Evolutionary conservation across 208 protist species (phyloP).

Genomic region (Leishmania lainsoni): DNA sequence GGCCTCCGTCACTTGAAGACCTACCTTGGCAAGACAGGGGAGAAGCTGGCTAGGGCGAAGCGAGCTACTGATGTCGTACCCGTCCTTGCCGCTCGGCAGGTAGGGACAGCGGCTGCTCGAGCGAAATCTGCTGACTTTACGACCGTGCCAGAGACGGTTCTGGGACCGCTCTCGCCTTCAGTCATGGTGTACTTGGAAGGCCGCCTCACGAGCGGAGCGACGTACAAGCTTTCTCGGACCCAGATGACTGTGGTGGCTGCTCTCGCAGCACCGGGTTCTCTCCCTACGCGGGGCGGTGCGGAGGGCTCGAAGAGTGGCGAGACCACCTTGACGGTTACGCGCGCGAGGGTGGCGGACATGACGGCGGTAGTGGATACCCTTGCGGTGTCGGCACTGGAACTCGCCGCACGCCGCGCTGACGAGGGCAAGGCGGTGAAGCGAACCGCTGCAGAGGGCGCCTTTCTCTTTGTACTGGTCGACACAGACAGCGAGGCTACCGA

Average conservation of each 20-base stretch:
- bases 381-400: constrained; percentile 41
- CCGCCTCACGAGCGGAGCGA: constrained; percentile 10
- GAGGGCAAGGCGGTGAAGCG: neutral
- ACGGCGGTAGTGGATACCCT: constrained; percentile 22
- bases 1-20: constrained; percentile 51
- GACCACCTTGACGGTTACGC: constrained; percentile 36
- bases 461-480: constrained; percentile 54
- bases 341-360: constrained; percentile 23
- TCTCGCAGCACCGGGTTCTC: constrained; percentile 11
- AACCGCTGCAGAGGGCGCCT: constrained; percentile 4
- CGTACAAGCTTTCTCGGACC: constrained; percentile 19
- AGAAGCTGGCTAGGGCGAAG: constrained; percentile 41
- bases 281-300: neutral
- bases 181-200: constrained; percentile 28
- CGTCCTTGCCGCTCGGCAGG: constrained; percentile 37
- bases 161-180: constrained; percentile 2
- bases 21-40: constrained; percentile 40
- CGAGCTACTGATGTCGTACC: constrained; percentile 60
- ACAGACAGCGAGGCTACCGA: constrained; percentile 23
- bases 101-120: neutral
- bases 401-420: constrained; percentile 10
- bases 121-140: neutral
- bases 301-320: neutral
- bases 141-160: neutral
- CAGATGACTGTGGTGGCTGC: constrained; percentile 29